Evolutionary conservation across 139 green algal species (phyloP), one percentile per base, ranked within the genome.

Genomic region (Chlorella sp.): DNA sequence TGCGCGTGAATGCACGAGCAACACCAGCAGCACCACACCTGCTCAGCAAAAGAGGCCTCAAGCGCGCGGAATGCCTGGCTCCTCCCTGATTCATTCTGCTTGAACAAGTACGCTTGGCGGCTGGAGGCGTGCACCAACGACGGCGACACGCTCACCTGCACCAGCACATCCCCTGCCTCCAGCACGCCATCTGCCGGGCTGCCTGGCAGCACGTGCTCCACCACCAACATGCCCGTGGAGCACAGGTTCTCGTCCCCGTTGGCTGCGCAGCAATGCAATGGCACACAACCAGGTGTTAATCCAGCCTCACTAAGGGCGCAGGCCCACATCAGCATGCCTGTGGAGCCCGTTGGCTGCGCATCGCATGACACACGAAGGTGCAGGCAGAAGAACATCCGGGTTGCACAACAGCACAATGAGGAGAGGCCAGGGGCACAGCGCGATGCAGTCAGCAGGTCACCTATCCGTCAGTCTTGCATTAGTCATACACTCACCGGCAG

Each of bases 151-250:
- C 86, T 74, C 17, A 92, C 49, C 14, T 77, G 62, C 51, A 96
- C 87, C 30, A 97, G 86, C 49, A 97, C 83, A 60, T 97, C 93
- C 0, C 93, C 93, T n/a, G 77, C 83, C 83, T 97, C 87, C 49
- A 97, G 85, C 42, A 80, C 35, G 0, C 83, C 80, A 35, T 92
- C 84, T 22, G 89, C 86, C 27, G 88, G 86, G 49, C 91, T 89
- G 29, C 82, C 83, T 0, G 93, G 93, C 32, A 97, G 80, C 29
- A 93, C 78, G 20, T 32, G 84, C 20, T 97, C 91, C 31, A 97
- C 91, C 49, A 97, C 92, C 62, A 97, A 86, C 88, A 97, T 92
- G 74, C 93, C 93, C 1, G 88, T 93, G 24, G 75, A 64, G 32
- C 35, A 67, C 69, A 74, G 50, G 31, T 60, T 30, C 6, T 22